Conservation (phyloP, 805 yeast genomes). For the Saccharomycopsis fodiens region DNA sequence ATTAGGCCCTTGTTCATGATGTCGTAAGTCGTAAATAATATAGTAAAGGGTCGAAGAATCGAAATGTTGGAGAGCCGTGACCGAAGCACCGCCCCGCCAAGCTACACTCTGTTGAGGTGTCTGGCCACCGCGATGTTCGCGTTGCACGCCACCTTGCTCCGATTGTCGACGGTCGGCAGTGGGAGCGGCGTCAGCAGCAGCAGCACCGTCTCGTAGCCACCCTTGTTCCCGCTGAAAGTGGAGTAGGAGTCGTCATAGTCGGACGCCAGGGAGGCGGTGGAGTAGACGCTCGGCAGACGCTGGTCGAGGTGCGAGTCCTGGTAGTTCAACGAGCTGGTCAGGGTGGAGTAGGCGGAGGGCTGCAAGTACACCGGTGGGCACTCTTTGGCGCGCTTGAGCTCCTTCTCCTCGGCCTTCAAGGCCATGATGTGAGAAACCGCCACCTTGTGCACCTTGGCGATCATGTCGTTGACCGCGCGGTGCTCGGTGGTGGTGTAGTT, state of each 20-base stretch:
- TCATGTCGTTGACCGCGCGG: constrained; percentile 15
- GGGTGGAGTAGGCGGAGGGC: background rate
- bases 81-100: too few species aligned
- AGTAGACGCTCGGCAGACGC: constrained; percentile 5
- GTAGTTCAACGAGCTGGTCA: background rate
- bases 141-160: background rate
- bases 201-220: constrained; percentile 10
- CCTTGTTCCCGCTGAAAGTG: constrained; percentile 12
- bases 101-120: background rate
- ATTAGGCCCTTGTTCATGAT: background rate
- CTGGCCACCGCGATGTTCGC: background rate
- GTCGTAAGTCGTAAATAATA: background rate
- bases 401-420: constrained; percentile 18
- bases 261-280: constrained; percentile 35
- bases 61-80: background rate
- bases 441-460: constrained; percentile 17
- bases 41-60: background rate
- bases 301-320: background rate
- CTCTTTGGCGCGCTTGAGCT: background rate
- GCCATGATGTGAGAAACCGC: constrained; percentile 20
- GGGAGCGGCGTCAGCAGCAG: constrained; percentile 9
- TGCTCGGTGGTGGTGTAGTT: constrained; percentile 17
- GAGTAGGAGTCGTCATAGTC: constrained; percentile 14
- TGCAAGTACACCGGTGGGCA: background rate
- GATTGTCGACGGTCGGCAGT: constrained; percentile 1